phyloP scores from a whole-genome alignment of 108 stramenopile species.

The Cyclotella baltica region DNA sequence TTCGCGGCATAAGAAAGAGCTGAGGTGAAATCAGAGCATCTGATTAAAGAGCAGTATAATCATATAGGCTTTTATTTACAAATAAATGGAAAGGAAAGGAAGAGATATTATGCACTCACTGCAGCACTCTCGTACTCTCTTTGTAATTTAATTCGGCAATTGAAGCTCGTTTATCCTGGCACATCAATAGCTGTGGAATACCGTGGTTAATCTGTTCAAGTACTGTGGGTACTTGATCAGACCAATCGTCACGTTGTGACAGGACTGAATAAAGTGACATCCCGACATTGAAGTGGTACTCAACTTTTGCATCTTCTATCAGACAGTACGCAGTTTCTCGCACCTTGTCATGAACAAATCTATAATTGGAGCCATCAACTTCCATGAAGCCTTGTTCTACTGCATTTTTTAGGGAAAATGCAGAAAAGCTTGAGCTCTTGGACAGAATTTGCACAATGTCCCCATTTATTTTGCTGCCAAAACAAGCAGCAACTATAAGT shows the following conservation, averaged over 20 bases:
- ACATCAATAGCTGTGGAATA: neutral
- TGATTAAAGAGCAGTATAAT: too few relatives aligned
- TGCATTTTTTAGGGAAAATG: constrained; percentile 5
- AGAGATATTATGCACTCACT: too few relatives aligned
- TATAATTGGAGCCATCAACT: constrained; percentile 3
- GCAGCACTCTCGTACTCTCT: constrained; percentile 26
- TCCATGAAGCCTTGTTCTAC: constrained; percentile 31
- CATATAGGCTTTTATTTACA: too few relatives aligned
- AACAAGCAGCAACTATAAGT: constrained; percentile 46
- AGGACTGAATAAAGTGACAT: constrained; percentile 11
- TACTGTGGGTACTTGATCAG: neutral
- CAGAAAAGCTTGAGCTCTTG: neutral
- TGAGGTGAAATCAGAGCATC: constrained; percentile 34
- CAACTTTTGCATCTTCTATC: constrained; percentile 25
- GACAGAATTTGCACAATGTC: neutral
- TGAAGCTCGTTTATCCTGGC: neutral
- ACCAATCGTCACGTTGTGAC: neutral
- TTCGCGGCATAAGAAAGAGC: constrained; percentile 27
- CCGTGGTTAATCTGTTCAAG: constrained; percentile 26
- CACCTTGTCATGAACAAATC: constrained; percentile 59
- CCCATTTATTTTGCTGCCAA: constrained; percentile 37
- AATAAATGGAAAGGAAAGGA: too few relatives aligned
- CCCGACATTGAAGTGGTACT: constrained; percentile 22
- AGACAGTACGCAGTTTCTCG: constrained; percentile 69
- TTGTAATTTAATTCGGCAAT: constrained; percentile 30